Conservation (phyloP, 495 filamentous ascomycete genomes). For the Penicillium soppii region DNA sequence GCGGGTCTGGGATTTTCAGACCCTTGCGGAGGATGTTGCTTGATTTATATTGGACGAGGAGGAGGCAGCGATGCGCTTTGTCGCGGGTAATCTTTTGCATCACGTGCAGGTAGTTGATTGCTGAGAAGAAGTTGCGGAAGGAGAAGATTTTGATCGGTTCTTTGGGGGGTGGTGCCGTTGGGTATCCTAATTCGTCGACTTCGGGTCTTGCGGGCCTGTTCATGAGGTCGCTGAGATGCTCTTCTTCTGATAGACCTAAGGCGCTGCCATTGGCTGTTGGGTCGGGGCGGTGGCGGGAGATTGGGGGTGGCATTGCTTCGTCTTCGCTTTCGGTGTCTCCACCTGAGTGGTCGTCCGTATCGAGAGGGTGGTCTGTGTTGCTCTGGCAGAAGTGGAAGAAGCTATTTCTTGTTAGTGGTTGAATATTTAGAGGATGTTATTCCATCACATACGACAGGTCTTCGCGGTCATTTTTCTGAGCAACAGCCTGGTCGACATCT, state of each 20-base stretch:
- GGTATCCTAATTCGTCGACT: conserved; percentile 86
- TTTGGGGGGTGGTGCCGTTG: conserved; percentile 59
- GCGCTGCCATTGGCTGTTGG: conserved; percentile 24
- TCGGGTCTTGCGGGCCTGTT: conserved; percentile 59
- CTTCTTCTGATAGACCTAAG: conserved; percentile 31
- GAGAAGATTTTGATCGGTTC: conserved; percentile 88
- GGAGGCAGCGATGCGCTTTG: conserved; percentile 89
- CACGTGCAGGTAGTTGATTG: conserved; percentile 89
- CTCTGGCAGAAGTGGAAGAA: conserved; percentile 87
- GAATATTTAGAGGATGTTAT: not conserved
- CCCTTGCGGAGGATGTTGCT: conserved; percentile 84
- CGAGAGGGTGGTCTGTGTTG: conserved; percentile 45
- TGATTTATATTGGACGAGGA: conserved; percentile 93
- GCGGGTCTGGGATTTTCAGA: conserved; percentile 83
- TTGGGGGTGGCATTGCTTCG: conserved; percentile 82
- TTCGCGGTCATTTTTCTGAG: conserved; percentile 76
- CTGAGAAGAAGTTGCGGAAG: conserved; percentile 89
- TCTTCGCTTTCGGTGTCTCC: conserved; percentile 53
- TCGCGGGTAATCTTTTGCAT: conserved; percentile 96
- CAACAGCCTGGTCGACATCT: conserved; percentile 85
- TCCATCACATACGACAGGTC: conserved; percentile 66
- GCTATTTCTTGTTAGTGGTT: conserved; percentile 39
- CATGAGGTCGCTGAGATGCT: conserved; percentile 32
- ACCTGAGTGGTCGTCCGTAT: conserved; percentile 22
- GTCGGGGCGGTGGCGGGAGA: conserved; percentile 54